A percentile compares a stretch with the other conserved stretches of the same genome.
Conservation (phyloP, 2,329 filamentous ascomycete species). For the Curvularia sp. region DNA sequence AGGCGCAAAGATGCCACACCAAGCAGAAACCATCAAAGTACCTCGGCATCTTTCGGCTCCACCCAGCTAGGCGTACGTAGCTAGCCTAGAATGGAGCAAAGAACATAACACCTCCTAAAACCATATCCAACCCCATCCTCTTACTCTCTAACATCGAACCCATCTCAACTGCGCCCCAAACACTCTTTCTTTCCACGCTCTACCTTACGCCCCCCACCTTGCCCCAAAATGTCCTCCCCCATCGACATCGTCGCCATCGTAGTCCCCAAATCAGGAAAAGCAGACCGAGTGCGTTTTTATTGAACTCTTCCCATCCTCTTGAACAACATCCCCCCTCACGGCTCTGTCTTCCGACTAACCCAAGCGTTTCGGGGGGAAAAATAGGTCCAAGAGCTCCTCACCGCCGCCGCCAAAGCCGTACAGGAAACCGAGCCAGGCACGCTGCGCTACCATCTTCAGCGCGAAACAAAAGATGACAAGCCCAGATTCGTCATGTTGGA, state of each 20-base stretch:
- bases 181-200: not conserved
- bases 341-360: not conserved
- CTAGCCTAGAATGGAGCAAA: slow-evolving; percentile 20
- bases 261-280: slow-evolving; percentile 42
- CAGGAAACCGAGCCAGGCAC: slow-evolving; percentile 46
- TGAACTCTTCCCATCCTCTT: no score
- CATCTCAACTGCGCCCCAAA: not conserved
- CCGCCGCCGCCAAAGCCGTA: slow-evolving; percentile 31
- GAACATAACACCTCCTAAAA: not conserved
- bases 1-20: not conserved
- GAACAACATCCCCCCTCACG: no score
- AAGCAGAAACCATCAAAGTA: slow-evolving; percentile 6
- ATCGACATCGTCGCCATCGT: slow-evolving; percentile 44
- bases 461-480: slow-evolving; percentile 37
- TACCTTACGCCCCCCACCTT: not conserved
- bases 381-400: slow-evolving; percentile 45
- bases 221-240: slow-evolving; percentile 2
- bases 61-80: not conserved
- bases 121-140: not conserved
- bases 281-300: slow-evolving; percentile 42
- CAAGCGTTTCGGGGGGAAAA: no score
- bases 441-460: slow-evolving; percentile 44
- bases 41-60: slow-evolving; percentile 38
- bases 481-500: slow-evolving; percentile 45
- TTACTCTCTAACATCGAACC: not conserved